A percentile compares a stretch with the other conserved stretches of the same genome.
These are phyloP conservation scores for Penicillium sp. DNA, from an alignment of 2,329 filamentous ascomycete species.

Conservation along the genomic window DNA sequence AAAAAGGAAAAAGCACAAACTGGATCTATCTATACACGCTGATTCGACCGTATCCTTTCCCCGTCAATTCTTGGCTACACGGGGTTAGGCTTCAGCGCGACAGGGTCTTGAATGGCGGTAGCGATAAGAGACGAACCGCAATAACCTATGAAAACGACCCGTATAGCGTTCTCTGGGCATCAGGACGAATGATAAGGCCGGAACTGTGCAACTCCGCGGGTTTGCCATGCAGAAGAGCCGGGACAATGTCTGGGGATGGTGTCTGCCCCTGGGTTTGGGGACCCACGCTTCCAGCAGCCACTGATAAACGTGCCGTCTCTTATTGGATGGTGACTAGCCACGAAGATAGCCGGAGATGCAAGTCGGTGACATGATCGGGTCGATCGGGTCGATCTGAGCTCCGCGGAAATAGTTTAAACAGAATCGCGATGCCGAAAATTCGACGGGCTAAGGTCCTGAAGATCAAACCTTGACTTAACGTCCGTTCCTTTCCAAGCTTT, in stretches of 20 bases:
- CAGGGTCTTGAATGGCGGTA: background rate
- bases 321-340: constrained; percentile 19
- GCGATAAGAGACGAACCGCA: constrained; percentile 14
- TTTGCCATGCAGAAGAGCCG: background rate
- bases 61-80: background rate
- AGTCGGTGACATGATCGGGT: background rate
- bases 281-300: background rate
- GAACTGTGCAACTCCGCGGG: constrained; percentile 20
- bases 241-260: constrained; percentile 3
- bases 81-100: background rate
- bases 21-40: constrained; percentile 15
- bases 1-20: background rate
- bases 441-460: too few relatives aligned
- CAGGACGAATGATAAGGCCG: constrained; percentile 7
- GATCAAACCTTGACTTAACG: too few relatives aligned
- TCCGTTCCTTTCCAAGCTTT: too few relatives aligned
- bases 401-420: constrained; percentile 24
- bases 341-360: constrained; percentile 14
- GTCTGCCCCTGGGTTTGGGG: constrained; percentile 1
- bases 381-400: constrained; percentile 10
- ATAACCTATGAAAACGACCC: constrained; percentile 6
- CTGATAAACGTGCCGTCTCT: constrained; percentile 25
- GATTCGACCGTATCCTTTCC: constrained; percentile 15
- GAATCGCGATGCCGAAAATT: too few relatives aligned
- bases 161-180: background rate